These are phyloP conservation scores for Russula compacta DNA, from an alignment of 768 basidiomycete genomes.

Conservation along the genomic window DNA sequence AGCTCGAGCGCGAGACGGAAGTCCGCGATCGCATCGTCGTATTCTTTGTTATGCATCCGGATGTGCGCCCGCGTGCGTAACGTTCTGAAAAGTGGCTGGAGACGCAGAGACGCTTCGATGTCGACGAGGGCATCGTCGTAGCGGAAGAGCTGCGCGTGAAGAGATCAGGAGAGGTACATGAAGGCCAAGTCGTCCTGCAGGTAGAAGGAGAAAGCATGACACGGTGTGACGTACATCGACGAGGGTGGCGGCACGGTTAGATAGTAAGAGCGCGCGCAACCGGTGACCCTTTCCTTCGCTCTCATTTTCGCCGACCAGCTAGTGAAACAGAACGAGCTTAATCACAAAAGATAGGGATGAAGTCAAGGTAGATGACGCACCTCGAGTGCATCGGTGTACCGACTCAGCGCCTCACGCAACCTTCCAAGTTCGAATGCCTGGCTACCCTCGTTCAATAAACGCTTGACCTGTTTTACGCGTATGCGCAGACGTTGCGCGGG, in stretches of 20 bases:
- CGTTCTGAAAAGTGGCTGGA: slow-evolving; percentile 68
- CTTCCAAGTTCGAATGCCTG: slow-evolving; percentile 55
- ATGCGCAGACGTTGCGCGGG: slow-evolving; percentile 62
- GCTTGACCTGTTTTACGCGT: slow-evolving; percentile 75
- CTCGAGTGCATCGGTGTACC: slow-evolving; percentile 65
- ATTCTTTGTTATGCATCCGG: slow-evolving; percentile 63
- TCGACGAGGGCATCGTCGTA: slow-evolving; percentile 65
- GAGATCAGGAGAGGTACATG: neutral
- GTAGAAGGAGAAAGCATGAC: slow-evolving; percentile 10
- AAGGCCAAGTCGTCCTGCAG: neutral
- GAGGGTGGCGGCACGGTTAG: slow-evolving; percentile 76
- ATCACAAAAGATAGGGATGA: neutral
- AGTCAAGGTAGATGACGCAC: slow-evolving; percentile 29
- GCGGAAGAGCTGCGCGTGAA: slow-evolving; percentile 41
- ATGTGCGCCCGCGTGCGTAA: slow-evolving; percentile 80
- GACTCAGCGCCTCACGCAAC: slow-evolving; percentile 52
- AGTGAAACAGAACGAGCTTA: neutral
- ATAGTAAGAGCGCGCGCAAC: slow-evolving; percentile 69
- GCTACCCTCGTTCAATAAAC: slow-evolving; percentile 81
- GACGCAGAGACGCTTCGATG: slow-evolving; percentile 54
- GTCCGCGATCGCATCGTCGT: slow-evolving; percentile 60
- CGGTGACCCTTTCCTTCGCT: slow-evolving; percentile 75
- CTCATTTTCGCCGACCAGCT: slow-evolving; percentile 57
- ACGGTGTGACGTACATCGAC: slow-evolving; percentile 44
- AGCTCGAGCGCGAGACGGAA: slow-evolving; percentile 76